phyloP scores from a whole-genome alignment of 108 stramenopile species.

The Skeletonema marinoi region DNA sequence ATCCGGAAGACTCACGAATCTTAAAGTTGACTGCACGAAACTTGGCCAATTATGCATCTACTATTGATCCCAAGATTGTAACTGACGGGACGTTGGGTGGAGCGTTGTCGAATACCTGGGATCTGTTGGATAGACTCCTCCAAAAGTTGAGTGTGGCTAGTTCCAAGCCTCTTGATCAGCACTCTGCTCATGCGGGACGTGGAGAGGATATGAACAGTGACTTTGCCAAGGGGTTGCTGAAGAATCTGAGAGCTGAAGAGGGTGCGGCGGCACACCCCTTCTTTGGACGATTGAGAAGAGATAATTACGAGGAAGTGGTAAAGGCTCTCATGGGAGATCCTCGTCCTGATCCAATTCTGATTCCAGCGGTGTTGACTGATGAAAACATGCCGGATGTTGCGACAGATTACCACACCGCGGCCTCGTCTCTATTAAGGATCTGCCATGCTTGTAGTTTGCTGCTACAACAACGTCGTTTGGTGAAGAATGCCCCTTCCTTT shows the following conservation, averaged over 20 bases:
- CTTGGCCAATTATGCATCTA: conserved; percentile 83
- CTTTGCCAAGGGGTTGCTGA: conserved; percentile 75
- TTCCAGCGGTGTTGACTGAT: conserved; percentile 94
- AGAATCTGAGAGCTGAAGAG: conserved; percentile 64
- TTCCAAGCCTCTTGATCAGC: conserved; percentile 83
- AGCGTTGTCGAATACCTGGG: conserved; percentile 80
- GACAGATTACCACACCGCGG: conserved; percentile 82
- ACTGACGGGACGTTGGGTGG: conserved; percentile 71
- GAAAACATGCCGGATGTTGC: conserved; percentile 89
- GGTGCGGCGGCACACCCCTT: conserved; percentile 88
- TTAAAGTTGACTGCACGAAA: conserved; percentile 85
- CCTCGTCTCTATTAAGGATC: conserved; percentile 87
- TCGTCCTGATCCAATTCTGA: conserved; percentile 90
- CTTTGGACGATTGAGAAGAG: conserved; percentile 92
- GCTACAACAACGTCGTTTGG: conserved; percentile 91
- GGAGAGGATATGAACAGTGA: conserved; percentile 57
- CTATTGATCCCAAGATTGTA: conserved; percentile 65
- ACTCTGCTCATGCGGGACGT: conserved; percentile 61
- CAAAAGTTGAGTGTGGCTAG: conserved; percentile 78
- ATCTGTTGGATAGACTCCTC: conserved; percentile 77
- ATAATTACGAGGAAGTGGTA: conserved; percentile 90
- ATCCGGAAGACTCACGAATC: conserved; percentile 89
- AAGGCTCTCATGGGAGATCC: conserved; percentile 89
- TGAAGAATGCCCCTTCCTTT: conserved; percentile 96
- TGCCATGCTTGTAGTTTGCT: conserved; percentile 95